A percentile compares a stretch with the other conserved stretches of the same genome.
Evolutionary conservation across 192 early-diverging fungal genomes (phyloP).

Genomic region (Podila clonocystis): DNA sequence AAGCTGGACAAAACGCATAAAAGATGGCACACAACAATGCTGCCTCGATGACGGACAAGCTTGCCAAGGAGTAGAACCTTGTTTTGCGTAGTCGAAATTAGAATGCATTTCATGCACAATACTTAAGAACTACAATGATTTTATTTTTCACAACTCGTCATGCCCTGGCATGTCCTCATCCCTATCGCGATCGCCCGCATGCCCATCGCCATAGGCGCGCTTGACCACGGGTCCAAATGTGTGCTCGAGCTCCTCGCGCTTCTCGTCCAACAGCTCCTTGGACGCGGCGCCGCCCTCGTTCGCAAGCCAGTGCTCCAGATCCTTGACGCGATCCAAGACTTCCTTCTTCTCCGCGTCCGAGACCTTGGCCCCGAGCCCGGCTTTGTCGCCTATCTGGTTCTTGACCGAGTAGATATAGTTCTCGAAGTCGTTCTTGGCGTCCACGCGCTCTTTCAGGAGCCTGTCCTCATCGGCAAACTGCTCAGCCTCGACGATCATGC

Average conservation of each 20-base stretch:
- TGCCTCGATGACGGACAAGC: too few species aligned
- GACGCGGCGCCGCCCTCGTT: constrained; percentile 78
- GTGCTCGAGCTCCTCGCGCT: constrained; percentile 88
- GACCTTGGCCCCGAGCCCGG: constrained; percentile 83
- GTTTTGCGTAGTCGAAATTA: too few species aligned
- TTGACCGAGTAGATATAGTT: constrained; percentile 88
- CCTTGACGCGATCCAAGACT: constrained; percentile 79
- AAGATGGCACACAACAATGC: too few species aligned
- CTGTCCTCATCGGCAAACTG: constrained; percentile 88
- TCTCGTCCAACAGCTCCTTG: constrained; percentile 96
- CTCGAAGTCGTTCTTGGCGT: constrained; percentile 87
- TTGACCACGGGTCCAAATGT: constrained; percentile 89
- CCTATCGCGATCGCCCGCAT: constrained; percentile 41
- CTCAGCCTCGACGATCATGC: constrained; percentile 94
- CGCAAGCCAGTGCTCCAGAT: constrained; percentile 74
- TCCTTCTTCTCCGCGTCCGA: constrained; percentile 85
- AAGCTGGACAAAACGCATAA: too few species aligned
- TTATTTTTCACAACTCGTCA: constrained; percentile 66
- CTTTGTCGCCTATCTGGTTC: constrained; percentile 81
- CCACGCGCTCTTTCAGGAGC: constrained; percentile 78
- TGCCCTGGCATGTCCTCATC: constrained; percentile 57
- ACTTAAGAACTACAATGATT: too few species aligned
- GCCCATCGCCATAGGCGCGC: constrained; percentile 78
- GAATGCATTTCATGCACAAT: too few species aligned
- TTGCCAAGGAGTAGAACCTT: too few species aligned